These are phyloP conservation scores for Suhomyces coccinellae DNA, from an alignment of 1,139 yeast species.

Conservation along the genomic window DNA sequence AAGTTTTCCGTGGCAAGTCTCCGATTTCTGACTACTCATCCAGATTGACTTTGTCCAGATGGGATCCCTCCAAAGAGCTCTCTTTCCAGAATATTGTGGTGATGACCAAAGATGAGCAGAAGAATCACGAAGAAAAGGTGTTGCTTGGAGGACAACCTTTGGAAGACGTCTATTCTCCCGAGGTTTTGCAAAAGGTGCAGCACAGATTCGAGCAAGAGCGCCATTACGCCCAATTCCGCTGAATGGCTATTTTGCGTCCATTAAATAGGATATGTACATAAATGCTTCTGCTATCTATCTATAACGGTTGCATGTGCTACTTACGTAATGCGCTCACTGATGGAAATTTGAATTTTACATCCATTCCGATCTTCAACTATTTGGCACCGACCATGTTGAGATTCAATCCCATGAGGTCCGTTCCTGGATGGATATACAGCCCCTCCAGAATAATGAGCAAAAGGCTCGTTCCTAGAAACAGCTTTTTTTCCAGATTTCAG, in stretches of 20 bases:
- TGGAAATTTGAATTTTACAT: constrained; percentile 3
- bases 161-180: constrained; percentile 62
- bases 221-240: constrained; percentile 59
- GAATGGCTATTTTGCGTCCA: background rate
- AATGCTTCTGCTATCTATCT: too few relatives aligned
- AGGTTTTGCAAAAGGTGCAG: constrained; percentile 58
- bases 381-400: constrained; percentile 7
- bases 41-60: constrained; percentile 72
- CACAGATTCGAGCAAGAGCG: constrained; percentile 71
- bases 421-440: constrained; percentile 3
- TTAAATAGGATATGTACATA: background rate
- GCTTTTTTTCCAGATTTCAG: constrained; percentile 20
- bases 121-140: constrained; percentile 70
- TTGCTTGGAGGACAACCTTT: constrained; percentile 63
- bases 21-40: constrained; percentile 85
- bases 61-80: constrained; percentile 68
- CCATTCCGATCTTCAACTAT: background rate
- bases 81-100: constrained; percentile 76
- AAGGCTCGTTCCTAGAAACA: background rate
- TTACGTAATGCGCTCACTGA: constrained; percentile 2
- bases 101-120: constrained; percentile 87
- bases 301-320: background rate
- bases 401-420: constrained; percentile 10
- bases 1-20: constrained; percentile 87
- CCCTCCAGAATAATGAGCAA: constrained; percentile 8